Evolutionary conservation across 805 yeast genomes (phyloP).

Genomic region (Candida koratica): DNA sequence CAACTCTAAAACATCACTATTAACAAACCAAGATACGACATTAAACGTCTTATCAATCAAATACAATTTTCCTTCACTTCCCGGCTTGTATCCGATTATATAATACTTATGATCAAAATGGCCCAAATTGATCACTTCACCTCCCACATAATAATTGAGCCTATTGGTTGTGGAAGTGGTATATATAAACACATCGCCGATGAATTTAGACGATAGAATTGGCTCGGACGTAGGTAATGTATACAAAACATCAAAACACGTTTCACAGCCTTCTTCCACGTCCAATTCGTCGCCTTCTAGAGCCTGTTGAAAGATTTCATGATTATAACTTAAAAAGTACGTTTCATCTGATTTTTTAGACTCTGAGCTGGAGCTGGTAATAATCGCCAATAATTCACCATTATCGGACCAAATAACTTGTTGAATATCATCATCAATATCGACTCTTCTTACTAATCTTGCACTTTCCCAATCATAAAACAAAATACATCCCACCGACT

Average conservation of each 20-base stretch:
- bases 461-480: constrained; percentile 96
- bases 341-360: constrained; percentile 49
- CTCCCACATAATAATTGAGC: constrained; percentile 92
- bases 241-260: constrained; percentile 75
- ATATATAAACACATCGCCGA: constrained; percentile 94
- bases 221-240: constrained; percentile 69
- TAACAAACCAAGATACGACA: constrained; percentile 74
- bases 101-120: constrained; percentile 89
- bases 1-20: constrained; percentile 85
- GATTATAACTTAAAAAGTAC: constrained; percentile 72
- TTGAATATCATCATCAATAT: constrained; percentile 67
- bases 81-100: constrained; percentile 80
- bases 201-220: constrained; percentile 88
- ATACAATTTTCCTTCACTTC: constrained; percentile 81
- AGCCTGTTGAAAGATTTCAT: constrained; percentile 62
- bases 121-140: constrained; percentile 83
- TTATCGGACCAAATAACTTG: constrained; percentile 91
- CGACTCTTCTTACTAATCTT: constrained; percentile 77
- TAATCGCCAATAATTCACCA: constrained; percentile 81
- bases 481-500: constrained; percentile 77
- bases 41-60: constrained; percentile 88
- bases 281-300: constrained; percentile 54
- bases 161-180: constrained; percentile 79
- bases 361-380: constrained; percentile 30
- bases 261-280: constrained; percentile 86